Conservation (phyloP, 1,284 basidiomycete genomes). For the Xerocomus subilludens region DNA sequence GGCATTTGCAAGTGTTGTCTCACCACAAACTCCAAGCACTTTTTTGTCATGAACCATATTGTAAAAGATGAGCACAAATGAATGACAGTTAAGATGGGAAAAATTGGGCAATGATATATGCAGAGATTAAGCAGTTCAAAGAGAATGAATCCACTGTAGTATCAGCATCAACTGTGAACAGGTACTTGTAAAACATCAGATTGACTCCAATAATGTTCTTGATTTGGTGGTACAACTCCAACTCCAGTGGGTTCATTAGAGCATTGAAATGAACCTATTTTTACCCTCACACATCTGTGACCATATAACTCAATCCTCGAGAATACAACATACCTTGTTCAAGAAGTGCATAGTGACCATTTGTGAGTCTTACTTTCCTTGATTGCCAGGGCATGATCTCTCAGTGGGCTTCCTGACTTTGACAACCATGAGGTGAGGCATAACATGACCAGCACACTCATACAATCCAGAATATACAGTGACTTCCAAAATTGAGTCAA, state of each 20-base stretch:
- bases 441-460: slow-evolving; percentile 85
- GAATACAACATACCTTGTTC: slow-evolving; percentile 75
- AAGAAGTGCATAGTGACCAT: slow-evolving; percentile 97
- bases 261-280: slow-evolving; percentile 91
- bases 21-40: slow-evolving; percentile 92
- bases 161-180: too few species aligned
- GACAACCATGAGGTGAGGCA: slow-evolving; percentile 92
- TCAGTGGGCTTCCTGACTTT: slow-evolving; percentile 98
- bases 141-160: too few species aligned
- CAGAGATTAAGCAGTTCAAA: too few species aligned
- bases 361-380: slow-evolving; percentile 97
- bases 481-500: too few species aligned
- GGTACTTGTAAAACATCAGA: too few species aligned
- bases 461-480: too few species aligned
- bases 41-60: slow-evolving; percentile 96
- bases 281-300: background rate
- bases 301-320: fast-evolving
- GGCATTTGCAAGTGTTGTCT: slow-evolving; percentile 90
- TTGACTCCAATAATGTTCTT: too few species aligned
- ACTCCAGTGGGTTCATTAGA: slow-evolving; percentile 88
- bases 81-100: too few species aligned
- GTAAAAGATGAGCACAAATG: slow-evolving; percentile 6
- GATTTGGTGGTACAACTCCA: too few species aligned
- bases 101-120: too few species aligned
- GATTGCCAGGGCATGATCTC: slow-evolving; percentile 91